Evolutionary conservation across 768 basidiomycete genomes (phyloP).

Genomic region (Tephrocybe sp.): DNA sequence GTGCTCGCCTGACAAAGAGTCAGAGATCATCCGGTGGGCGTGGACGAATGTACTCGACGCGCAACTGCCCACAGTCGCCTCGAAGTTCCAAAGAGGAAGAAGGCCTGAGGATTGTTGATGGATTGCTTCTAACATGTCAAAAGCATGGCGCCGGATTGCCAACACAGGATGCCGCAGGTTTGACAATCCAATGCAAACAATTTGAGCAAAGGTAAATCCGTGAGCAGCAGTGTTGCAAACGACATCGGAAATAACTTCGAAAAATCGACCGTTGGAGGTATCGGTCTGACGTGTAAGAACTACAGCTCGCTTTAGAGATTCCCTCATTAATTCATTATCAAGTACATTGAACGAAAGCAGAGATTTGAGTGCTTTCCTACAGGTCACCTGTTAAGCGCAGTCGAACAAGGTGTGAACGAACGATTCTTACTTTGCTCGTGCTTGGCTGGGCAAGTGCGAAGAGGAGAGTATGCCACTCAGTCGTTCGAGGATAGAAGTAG

Average conservation of each 20-base stretch:
- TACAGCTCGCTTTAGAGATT: slow-evolving; percentile 68
- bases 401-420: neutral
- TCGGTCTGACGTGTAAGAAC: slow-evolving; percentile 54
- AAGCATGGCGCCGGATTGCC: slow-evolving; percentile 70
- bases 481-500: slow-evolving; percentile 57
- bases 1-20: slow-evolving; percentile 77
- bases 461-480: slow-evolving; percentile 70
- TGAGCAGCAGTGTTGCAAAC: slow-evolving; percentile 54
- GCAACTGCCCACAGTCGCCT: slow-evolving; percentile 69
- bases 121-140: slow-evolving; percentile 72
- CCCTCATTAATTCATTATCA: slow-evolving; percentile 59
- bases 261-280: slow-evolving; percentile 65
- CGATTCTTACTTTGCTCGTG: slow-evolving; percentile 64
- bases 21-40: slow-evolving; percentile 76
- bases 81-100: slow-evolving; percentile 68
- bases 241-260: slow-evolving; percentile 75
- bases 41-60: slow-evolving; percentile 78
- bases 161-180: slow-evolving; percentile 78
- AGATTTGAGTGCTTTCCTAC: slow-evolving; percentile 74
- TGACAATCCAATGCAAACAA: slow-evolving; percentile 74
- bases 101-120: slow-evolving; percentile 70
- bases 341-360: slow-evolving; percentile 58
- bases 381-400: slow-evolving; percentile 9
- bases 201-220: slow-evolving; percentile 72
- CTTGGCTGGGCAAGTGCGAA: slow-evolving; percentile 46